Base-by-base conservation (phyloP, 2,329 filamentous ascomycete genomes). In the Alternaria sp. region DNA sequence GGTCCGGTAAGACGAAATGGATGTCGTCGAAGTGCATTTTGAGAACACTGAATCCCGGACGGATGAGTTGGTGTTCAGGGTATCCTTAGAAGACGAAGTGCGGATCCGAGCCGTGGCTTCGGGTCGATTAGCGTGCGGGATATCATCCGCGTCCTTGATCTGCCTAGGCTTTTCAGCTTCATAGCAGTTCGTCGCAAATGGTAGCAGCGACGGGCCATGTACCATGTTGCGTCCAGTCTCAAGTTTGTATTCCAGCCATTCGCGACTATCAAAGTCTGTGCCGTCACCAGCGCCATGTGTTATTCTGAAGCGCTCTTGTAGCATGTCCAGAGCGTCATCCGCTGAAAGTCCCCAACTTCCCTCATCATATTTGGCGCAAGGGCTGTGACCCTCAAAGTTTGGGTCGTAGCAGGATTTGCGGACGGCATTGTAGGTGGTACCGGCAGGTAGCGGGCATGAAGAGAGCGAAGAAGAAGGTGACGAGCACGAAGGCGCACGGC, bases 1-100 rank as follows among this genome's bases (percentile, higher is more conserved):
- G 23, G 50, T 65, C 36, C 55, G 55, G 23, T 59, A 47, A 11
- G 65, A 63, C 3, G 61, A 62, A 19, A 57, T 67, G 2, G 63
- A 57, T 0, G 59, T 52, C 3, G 32, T 11, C 2, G 53, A 66
- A 15, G 52, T 49, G 10, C n/a, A 13, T 10, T 32, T 26, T 3
- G 61, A 61, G 15, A 62, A 65, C 11, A 61, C 19, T 2, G 59
- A 64, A 12, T 15, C 21, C 6, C 5, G 17, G 12, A 46, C 9
- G 5, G 53, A 56, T 9, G 40, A 30, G 2, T 32, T 56, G 3
- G 28, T 40, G 12, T 46, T 56, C 53, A 56, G 6, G 19, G 53
- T 56, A 13, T 46, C 53, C 6, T 46, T 56, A 5, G 40, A 56
- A 7, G 40, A 10, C 17, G 25, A 28, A 23, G 43, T 46, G 12